Evolutionary conservation across 257 asterid genomes (phyloP).

Genomic region (Capsicum baccatum): DNA sequence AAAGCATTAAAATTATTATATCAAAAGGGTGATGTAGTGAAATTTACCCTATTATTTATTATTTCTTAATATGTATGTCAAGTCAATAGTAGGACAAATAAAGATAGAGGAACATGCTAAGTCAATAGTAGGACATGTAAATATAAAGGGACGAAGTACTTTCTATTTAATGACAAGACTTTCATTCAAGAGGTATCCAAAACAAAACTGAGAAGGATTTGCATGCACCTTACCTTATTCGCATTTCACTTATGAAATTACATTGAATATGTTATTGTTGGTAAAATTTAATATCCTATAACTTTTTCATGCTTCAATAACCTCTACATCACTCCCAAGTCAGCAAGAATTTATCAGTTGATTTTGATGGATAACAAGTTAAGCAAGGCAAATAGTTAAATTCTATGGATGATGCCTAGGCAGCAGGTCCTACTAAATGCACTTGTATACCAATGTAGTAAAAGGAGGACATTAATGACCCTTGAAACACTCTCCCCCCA

Average conservation of each 20-base stretch:
- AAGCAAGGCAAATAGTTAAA: constrained; percentile 5
- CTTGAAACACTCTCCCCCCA: background rate
- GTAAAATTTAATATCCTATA: background rate
- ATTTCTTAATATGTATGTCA: too few species aligned
- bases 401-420: constrained; percentile 26
- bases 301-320: background rate
- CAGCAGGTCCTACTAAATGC: constrained; percentile 43
- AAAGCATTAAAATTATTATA: too few species aligned
- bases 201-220: background rate
- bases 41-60: too few species aligned
- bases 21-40: too few species aligned
- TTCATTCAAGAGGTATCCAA: background rate
- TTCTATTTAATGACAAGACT: background rate
- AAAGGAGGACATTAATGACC: constrained; percentile 20
- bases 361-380: constrained; percentile 27
- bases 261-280: too few species aligned
- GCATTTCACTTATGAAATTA: too few species aligned
- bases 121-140: too few species aligned
- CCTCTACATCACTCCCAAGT: background rate
- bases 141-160: too few species aligned
- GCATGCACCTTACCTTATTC: background rate
- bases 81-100: too few species aligned
- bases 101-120: too few species aligned
- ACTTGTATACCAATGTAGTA: constrained; percentile 33
- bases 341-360: background rate